A percentile compares a stretch with the other conserved stretches of the same genome.
These are phyloP conservation scores for Eimeria mitis DNA, from an alignment of 169 alveolate genomes.

Conservation along the genomic window DNA sequence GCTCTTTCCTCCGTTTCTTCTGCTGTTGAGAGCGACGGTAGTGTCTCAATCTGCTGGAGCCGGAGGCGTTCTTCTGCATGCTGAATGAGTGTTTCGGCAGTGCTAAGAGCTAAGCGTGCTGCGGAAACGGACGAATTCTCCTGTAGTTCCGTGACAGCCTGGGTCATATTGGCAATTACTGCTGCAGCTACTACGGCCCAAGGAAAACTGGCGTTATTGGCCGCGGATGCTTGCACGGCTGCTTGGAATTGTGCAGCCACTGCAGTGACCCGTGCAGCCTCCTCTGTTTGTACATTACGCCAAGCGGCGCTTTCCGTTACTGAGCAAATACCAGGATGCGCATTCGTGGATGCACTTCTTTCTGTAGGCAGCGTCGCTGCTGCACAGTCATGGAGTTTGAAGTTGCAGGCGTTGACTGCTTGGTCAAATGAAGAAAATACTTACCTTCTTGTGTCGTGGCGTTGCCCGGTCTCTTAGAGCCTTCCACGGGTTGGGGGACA, in stretches of 20 bases:
- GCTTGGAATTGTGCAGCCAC: not conserved
- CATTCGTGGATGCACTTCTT: not conserved
- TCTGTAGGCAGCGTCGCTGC: not conserved
- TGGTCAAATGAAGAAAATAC: not conserved
- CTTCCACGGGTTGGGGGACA: not conserved
- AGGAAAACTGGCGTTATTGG: not conserved
- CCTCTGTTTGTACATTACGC: not conserved
- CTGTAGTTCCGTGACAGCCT: constrained; percentile 28
- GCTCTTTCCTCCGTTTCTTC: not conserved
- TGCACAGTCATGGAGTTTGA: not conserved
- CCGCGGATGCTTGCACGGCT: not conserved
- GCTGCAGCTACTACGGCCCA: constrained; percentile 63
- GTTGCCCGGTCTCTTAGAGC: not conserved
- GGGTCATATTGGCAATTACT: constrained; percentile 12
- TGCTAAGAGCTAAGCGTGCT: not conserved
- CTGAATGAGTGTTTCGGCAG: constrained; percentile 33
- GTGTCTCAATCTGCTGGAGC: not conserved
- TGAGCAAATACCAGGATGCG: not conserved
- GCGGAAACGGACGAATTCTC: not conserved
- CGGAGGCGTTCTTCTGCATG: constrained; percentile 17
- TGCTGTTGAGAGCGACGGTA: not conserved
- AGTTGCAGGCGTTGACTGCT: not conserved
- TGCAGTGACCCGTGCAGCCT: not conserved
- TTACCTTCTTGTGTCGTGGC: not conserved
- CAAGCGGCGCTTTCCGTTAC: not conserved